Evolutionary conservation across 352 stramenopile species (phyloP), one percentile per base, ranked within the genome.

Genomic region (Pseudoperonospora humuli): DNA sequence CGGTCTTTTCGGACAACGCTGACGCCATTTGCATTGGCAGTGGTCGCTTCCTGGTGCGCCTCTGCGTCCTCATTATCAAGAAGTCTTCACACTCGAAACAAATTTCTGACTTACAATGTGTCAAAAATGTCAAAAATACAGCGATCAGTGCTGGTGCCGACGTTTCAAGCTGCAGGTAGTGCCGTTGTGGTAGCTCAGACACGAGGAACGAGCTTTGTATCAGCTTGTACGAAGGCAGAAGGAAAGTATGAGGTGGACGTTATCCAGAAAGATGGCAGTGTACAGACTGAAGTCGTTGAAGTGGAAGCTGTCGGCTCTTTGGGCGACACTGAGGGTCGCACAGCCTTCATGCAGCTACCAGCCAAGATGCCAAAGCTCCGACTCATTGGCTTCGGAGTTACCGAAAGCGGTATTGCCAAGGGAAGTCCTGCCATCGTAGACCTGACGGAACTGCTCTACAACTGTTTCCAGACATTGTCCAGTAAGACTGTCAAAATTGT

Each of bases 241-340:
- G 60, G 69, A 23, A 57, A 52, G 27, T 90, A 88, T 48, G 73
- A 86, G 44, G 61, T 86, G 21, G 78, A 88, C 49, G 80, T 54
- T 11, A 67, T 87, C 33, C 35, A 84, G 6, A 48, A 44, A 15
- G 62, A 81, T 21, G 78, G 75, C 5, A 29, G 20, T 7, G 57
- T 84, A n/a, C 33, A 63, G 19, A 86, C 74, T 0, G 28, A 62
- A 13, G 52, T 45, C 9, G 17, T 79, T 5, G 34, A 68, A 24
- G 20, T 75, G 11, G 57, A 74, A 50, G 52, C 36, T 6, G 70
- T 73, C 7, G 69, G 63, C 11, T 73, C 64, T 1, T 23, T 80
- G 28, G 68, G 66, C 3, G 46, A 42, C 2, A 11, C 40, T 3
- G 49, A 73, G 9, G 66, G 62, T 5, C 54, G 56, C 8, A 31